Conservation (phyloP, 2,329 filamentous ascomycete genomes). For the Phyllachora maydis region DNA sequence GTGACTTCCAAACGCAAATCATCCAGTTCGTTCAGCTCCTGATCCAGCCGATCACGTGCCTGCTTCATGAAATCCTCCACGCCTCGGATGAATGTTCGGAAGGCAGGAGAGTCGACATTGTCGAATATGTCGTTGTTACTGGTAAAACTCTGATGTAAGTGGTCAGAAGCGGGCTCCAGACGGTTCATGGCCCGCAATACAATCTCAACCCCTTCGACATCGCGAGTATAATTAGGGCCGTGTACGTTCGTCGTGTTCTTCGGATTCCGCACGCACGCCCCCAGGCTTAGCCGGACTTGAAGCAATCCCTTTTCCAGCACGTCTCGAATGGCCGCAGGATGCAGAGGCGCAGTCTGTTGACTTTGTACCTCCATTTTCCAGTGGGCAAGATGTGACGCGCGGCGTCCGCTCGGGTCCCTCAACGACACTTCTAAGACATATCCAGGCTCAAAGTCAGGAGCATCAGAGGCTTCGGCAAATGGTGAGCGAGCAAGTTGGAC, state of each 20-base stretch:
- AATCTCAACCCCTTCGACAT: constrained; percentile 22
- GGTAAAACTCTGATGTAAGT: constrained; percentile 19
- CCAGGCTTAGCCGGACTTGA: constrained; percentile 18
- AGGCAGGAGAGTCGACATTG: constrained; percentile 18
- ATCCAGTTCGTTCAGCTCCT: constrained; percentile 16
- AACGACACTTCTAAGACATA: constrained; percentile 25
- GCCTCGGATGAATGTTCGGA: constrained; percentile 18
- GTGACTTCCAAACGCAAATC: constrained; percentile 26
- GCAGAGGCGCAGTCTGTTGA: constrained; percentile 24
- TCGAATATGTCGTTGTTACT: constrained; percentile 24
- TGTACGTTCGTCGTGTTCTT: constrained; percentile 14
- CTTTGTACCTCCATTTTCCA: constrained; percentile 22
- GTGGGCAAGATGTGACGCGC: constrained; percentile 13
- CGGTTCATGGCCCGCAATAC: constrained; percentile 25
- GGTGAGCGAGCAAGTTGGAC: constrained; percentile 17
- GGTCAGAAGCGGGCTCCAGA: constrained; percentile 23
- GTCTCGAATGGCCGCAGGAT: constrained; percentile 21
- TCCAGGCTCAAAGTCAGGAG: constrained; percentile 22
- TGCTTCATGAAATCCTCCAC: constrained; percentile 15
- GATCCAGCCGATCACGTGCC: constrained; percentile 19
- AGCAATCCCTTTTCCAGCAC: constrained; percentile 22
- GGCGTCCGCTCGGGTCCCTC: constrained; percentile 16
- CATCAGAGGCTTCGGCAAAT: constrained; percentile 14
- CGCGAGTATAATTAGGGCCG: constrained; percentile 16
- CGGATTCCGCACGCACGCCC: constrained; percentile 18